Percentiles rank a stretch among this genome's conserved stretches.
phyloP scores from a whole-genome alignment of 495 filamentous ascomycete genomes.

The Rhizodiscina lignyota region DNA sequence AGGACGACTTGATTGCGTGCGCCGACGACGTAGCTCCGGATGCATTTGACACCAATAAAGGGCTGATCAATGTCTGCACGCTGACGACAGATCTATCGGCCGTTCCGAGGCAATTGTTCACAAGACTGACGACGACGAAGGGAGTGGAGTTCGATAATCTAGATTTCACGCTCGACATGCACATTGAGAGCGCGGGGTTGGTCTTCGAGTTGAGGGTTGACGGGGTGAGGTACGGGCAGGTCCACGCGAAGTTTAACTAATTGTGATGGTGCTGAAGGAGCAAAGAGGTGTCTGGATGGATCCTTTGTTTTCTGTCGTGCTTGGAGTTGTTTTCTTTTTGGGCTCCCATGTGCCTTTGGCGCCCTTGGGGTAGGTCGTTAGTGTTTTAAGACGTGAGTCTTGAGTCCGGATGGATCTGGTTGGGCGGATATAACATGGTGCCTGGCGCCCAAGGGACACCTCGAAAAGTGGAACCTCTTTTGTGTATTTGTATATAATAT shows the following conservation, averaged over 20 bases:
- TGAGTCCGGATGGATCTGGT: too few relatives aligned
- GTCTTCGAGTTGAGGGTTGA: constrained; percentile 61
- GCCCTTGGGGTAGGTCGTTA: too few relatives aligned
- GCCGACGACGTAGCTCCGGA: constrained; percentile 44
- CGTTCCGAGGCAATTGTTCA: constrained; percentile 49
- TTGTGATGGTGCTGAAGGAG: too few relatives aligned
- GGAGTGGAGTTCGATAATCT: constrained; percentile 60
- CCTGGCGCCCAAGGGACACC: too few relatives aligned
- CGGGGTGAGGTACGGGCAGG: constrained; percentile 51
- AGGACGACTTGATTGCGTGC: constrained; percentile 58
- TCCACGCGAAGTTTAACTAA: constrained; percentile 54
- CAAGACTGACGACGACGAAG: constrained; percentile 48
- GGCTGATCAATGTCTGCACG: constrained; percentile 52
- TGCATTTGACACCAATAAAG: constrained; percentile 13
- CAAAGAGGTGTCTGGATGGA: too few relatives aligned
- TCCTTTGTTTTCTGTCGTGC: too few relatives aligned
- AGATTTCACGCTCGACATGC: constrained; percentile 62
- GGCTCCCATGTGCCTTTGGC: too few relatives aligned
- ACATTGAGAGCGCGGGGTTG: constrained; percentile 52
- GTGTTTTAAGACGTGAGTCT: too few relatives aligned
- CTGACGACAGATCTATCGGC: constrained; percentile 56
- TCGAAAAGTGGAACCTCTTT: too few relatives aligned
- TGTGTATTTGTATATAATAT: too few relatives aligned
- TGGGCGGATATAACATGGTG: too few relatives aligned
- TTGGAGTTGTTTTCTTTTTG: too few relatives aligned